Conservation (phyloP, 1,284 basidiomycete genomes). For the Earliella scabrosa region DNA sequence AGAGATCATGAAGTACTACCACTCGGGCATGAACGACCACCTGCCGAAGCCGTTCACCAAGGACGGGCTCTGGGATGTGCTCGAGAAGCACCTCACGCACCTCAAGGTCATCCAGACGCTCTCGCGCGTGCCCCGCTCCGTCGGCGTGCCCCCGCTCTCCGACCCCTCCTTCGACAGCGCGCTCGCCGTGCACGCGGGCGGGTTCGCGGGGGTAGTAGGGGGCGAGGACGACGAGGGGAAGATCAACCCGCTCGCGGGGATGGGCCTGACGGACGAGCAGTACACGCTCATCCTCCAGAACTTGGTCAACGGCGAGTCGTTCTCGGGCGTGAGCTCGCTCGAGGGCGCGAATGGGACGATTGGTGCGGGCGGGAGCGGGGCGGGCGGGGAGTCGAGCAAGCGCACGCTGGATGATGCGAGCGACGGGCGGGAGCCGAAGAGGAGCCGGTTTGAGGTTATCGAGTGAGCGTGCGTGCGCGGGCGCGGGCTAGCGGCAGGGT, state of each 20-base stretch:
- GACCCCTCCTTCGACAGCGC: conserved; percentile 65
- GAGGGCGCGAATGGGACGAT: conserved; percentile 30
- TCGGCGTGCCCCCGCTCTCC: conserved; percentile 75
- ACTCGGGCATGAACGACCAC: conserved; percentile 94
- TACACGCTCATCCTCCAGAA: conserved; percentile 71
- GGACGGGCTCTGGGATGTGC: conserved; percentile 87
- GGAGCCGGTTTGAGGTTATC: conserved; percentile 72
- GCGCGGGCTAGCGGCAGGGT: not conserved
- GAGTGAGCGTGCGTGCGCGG: conserved; percentile 44
- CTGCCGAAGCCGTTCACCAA: conserved; percentile 98
- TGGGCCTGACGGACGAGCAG: conserved; percentile 79
- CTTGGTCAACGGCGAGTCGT: conserved; percentile 61
- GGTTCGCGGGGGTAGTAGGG: conserved; percentile 32
- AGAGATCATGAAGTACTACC: conserved; percentile 93
- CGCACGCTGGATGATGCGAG: conserved; percentile 47
- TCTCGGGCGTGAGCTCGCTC: conserved; percentile 43
- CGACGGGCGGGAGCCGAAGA: conserved; percentile 61
- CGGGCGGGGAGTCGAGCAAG: conserved; percentile 42
- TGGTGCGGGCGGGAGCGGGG: too few species aligned
- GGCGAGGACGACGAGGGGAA: conserved; percentile 55
- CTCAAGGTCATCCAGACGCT: conserved; percentile 90
- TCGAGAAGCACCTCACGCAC: conserved; percentile 96
- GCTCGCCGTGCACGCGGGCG: conserved; percentile 38
- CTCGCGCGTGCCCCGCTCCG: conserved; percentile 68
- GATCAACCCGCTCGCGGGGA: conserved; percentile 74